Percentiles rank a stretch among this genome's conserved stretches.
Conservation (phyloP, 1,284 basidiomycete genomes). For the Termitomyces sp. region DNA sequence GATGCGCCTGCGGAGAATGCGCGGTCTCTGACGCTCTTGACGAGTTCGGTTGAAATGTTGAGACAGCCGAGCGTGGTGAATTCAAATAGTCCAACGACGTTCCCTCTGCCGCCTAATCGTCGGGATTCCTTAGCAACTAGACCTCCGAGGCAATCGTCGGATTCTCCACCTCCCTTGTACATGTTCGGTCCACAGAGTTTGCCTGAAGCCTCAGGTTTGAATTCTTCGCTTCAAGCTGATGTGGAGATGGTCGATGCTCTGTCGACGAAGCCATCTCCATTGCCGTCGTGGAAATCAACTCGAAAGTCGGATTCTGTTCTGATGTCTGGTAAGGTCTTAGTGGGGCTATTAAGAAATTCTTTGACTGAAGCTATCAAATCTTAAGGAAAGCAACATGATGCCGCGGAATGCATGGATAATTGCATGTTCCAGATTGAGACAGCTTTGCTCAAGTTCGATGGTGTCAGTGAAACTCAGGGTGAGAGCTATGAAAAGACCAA, state of each 20-base stretch:
- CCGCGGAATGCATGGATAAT: slow-evolving; percentile 98
- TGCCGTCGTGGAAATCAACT: slow-evolving; percentile 59
- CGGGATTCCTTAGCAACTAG: slow-evolving; percentile 49
- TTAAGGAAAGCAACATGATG: slow-evolving; percentile 92
- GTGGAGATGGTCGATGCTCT: slow-evolving; percentile 37
- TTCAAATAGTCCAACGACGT: slow-evolving; percentile 34
- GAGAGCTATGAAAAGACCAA: slow-evolving; percentile 58
- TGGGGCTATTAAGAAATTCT: not conserved
- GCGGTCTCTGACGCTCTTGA: slow-evolving; percentile 32
- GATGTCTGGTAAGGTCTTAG: slow-evolving; percentile 75
- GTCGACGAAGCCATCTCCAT: slow-evolving; percentile 45
- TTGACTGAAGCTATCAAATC: not conserved
- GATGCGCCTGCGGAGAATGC: slow-evolving; percentile 18
- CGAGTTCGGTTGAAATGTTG: slow-evolving; percentile 55
- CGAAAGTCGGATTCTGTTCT: slow-evolving; percentile 68
- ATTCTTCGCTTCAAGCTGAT: slow-evolving; percentile 27
- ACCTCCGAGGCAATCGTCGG: slow-evolving; percentile 35
- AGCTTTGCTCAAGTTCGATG: slow-evolving; percentile 77
- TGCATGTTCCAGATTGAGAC: slow-evolving; percentile 98
- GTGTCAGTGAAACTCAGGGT: slow-evolving; percentile 44
- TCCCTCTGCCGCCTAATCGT: slow-evolving; percentile 31
- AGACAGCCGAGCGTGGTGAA: slow-evolving; percentile 43
- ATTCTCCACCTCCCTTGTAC: slow-evolving; percentile 34
- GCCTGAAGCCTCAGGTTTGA: slow-evolving; percentile 22
- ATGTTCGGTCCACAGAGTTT: slow-evolving; percentile 22